phyloP scores from a whole-genome alignment of 305 asterid species.

The Caryopteris hybrid region DNA sequence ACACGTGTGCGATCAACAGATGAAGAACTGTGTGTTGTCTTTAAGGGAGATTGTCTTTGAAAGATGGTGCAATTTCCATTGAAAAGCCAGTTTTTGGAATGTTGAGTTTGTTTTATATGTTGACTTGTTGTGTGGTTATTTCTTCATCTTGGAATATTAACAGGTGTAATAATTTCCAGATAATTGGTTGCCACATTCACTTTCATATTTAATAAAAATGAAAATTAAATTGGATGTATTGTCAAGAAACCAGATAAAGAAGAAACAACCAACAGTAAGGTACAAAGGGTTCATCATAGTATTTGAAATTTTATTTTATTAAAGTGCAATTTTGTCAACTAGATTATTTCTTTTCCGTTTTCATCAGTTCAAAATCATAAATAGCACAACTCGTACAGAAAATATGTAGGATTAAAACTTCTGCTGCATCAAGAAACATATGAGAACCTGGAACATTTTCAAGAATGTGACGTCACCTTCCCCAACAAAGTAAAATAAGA shows the following conservation, averaged over 20 bases:
- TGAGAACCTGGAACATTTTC: not conserved
- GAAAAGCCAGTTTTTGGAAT: conserved; percentile 37
- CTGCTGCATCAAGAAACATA: not conserved
- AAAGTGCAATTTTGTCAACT: too few species aligned
- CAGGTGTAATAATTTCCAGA: conserved; percentile 9
- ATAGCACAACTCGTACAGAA: too few species aligned
- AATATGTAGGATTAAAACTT: not conserved
- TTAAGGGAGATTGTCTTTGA: conserved; percentile 4
- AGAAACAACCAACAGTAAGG: not conserved
- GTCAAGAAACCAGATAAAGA: not conserved
- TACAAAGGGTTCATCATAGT: not conserved
- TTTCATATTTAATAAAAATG: too few species aligned
- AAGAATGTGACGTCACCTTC: not conserved
- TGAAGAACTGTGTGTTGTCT: conserved; percentile 26
- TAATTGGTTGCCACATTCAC: not conserved
- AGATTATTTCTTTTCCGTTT: too few species aligned
- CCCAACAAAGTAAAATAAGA: not conserved
- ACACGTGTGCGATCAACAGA: conserved; percentile 7
- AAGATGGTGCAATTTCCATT: conserved; percentile 15
- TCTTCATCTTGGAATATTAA: not conserved
- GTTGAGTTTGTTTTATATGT: conserved; percentile 22
- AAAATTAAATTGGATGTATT: not conserved
- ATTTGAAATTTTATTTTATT: too few species aligned
- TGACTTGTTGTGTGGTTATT: not conserved
- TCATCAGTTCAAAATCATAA: too few species aligned